Base-by-base conservation (phyloP, 345 rosid genomes). In the Combretum micranthum region DNA sequence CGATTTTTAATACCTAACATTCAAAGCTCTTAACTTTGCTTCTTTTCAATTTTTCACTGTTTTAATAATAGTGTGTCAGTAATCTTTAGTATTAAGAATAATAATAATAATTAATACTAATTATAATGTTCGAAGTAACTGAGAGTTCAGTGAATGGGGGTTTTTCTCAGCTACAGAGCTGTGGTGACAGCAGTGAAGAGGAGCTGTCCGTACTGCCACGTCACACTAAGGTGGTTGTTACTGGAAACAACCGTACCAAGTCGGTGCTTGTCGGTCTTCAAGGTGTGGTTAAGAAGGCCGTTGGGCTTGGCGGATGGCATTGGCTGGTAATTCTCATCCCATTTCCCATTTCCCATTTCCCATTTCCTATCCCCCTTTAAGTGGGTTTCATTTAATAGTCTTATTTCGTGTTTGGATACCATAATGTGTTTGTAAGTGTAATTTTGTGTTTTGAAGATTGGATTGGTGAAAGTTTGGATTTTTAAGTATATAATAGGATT, bases 261-360 rank as follows among this genome's bases (percentile, higher is more conserved):
- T 92, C 98, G 51, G 97, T 92, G 20, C 95, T 92, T 51, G 97
- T 92, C 2, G 98, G 98, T 62, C 98, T 91, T 59, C 84, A 80
- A 55, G 98, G 98, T 10, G 98, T 91, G 12, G 98, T 91, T 43
- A 88, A 91, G 77, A 91, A 91, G 69, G 98, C 98, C 46, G 98
- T 91, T 56, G 96, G 98, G 1, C 95, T 88, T 47, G 98, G 98
- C 50, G 98, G 98, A 16, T 92, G 98, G 96, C 96, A 92, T 80
- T 92, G 98, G 98, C 96, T 92, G 88, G 98, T 92, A 50, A 72
- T 48, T 67, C 7, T 49, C 52, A 13, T 32, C 9, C 60, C 12
- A 14, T 17, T 32, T 19, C 1, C 21, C 64, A 15, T 54, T 25
- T 37, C 14, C 49, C 21, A 53, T 47, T n/a, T 3, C 60, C n/a